A percentile compares a stretch with the other conserved stretches of the same genome.
phyloP scores from a whole-genome alignment of 1,139 yeast species.

The Suhomyces bribrorum region DNA sequence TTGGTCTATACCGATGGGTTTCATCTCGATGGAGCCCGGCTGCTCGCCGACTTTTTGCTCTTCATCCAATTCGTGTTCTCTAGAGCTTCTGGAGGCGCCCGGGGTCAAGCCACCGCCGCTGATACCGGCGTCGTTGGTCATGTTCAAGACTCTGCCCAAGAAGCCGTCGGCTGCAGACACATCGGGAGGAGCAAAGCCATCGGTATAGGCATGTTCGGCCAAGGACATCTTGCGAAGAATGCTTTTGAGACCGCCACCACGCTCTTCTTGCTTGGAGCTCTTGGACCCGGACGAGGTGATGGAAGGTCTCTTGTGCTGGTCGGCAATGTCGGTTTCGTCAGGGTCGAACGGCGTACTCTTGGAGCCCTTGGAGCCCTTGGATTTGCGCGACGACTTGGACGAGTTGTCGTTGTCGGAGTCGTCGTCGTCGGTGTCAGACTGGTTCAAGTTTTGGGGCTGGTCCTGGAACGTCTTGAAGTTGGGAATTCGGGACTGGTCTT shows the following conservation, averaged over 20 bases:
- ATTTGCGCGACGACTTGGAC: slow-evolving; percentile 5
- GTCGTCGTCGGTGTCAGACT: slow-evolving; percentile 14
- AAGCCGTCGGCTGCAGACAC: slow-evolving; percentile 39
- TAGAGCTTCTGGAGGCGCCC: slow-evolving; percentile 33
- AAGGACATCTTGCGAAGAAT: slow-evolving; percentile 41
- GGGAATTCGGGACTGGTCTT: slow-evolving; percentile 6
- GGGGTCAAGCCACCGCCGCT: slow-evolving; percentile 49
- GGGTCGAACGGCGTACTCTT: neutral
- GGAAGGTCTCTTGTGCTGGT: slow-evolving; percentile 19
- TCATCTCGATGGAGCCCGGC: slow-evolving; percentile 34
- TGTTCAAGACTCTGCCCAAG: slow-evolving; percentile 37
- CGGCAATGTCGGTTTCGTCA: slow-evolving; percentile 24
- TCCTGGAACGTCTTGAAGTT: slow-evolving; percentile 5
- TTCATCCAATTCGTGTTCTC: slow-evolving; percentile 26
- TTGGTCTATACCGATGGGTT: slow-evolving; percentile 34
- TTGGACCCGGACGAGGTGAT: slow-evolving; percentile 8
- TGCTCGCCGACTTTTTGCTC: slow-evolving; percentile 26
- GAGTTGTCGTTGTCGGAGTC: slow-evolving; percentile 9
- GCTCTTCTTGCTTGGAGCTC: slow-evolving; percentile 6
- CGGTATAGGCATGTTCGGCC: slow-evolving; percentile 33
- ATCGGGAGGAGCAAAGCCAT: slow-evolving; percentile 15
- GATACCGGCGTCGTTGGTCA: slow-evolving; percentile 26
- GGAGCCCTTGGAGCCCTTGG: slow-evolving; percentile 3
- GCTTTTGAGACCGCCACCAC: slow-evolving; percentile 9
- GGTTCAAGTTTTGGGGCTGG: slow-evolving; percentile 9